Evolutionary conservation across 495 filamentous ascomycete genomes (phyloP), one percentile per base, ranked within the genome.

Genomic region (Aspergillus sparsus): DNA sequence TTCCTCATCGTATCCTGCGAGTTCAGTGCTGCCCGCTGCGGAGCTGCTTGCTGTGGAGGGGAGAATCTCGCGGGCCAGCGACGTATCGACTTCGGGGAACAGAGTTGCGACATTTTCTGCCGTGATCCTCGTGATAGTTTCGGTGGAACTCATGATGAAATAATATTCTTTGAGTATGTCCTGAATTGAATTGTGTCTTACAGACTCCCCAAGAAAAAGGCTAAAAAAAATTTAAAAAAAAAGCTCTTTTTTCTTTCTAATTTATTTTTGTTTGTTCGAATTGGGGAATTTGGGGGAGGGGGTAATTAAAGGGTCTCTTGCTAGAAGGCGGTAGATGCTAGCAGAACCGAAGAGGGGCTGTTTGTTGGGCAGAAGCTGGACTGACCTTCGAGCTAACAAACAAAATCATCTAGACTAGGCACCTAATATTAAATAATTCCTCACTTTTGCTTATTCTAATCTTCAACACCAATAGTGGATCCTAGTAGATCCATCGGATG

Each of bases 81-180:
- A 87, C n/a, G 91, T 92, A 76, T 97, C 90, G 70, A 98, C 95
- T 60, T 98, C 94, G 33, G 94, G 93, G 74, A 98, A 98, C 39
- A 98, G 83, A 44, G 85, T 87, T 60, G 94, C 82, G 53, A 98
- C 89, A 61, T 89, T 93, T 53, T 93, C 86, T 8, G 92, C 92
- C 37, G 90, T 93, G 64, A 96, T 90, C 46, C 69, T 64, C 42
- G 75, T 78, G 5, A 76, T 66, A 2, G 77, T 81, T 35, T 65
- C 71, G 2, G 83, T 84, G n/a, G 81, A 66, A 49, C 76, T 81
- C 83, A 84, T 85, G 27, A 12, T 49, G 57, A 49, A 46, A 16
- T 47, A 7, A 10, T 15, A 8, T 47, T 21, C 44, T 16, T 47
- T 10, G 44, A 18, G 6, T 21, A 47, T 9, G 44, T 27, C 21